These are phyloP conservation scores for Adansonia madagascariensis DNA, from an alignment of 441 rosid genomes.

Conservation along the genomic window DNA sequence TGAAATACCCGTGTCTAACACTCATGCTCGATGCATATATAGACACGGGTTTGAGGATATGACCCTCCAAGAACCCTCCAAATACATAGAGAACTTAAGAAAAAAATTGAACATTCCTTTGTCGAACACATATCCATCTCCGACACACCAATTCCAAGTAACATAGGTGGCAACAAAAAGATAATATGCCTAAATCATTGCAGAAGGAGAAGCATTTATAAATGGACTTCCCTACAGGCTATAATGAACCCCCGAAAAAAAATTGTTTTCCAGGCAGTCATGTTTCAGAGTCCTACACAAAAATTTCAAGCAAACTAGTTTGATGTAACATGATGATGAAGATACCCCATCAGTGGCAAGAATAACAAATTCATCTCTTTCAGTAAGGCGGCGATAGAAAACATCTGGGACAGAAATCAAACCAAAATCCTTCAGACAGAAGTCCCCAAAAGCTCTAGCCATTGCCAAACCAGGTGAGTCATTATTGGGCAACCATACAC, in stretches of 20 bases:
- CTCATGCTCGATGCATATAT: no score
- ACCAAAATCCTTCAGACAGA: slow-evolving; percentile 83
- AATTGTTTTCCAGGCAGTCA: neutral
- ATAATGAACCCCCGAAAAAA: neutral
- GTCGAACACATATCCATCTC: no score
- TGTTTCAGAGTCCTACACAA: neutral
- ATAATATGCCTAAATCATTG: neutral
- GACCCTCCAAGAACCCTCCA: no score
- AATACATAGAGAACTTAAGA: no score
- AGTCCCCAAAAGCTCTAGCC: slow-evolving; percentile 83
- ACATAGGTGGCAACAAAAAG: neutral
- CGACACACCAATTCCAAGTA: no score
- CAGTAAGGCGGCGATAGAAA: slow-evolving; percentile 50
- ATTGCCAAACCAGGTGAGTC: slow-evolving; percentile 82
- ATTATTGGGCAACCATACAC: slow-evolving; percentile 78
- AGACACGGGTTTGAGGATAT: no score
- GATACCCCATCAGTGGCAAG: slow-evolving; percentile 78
- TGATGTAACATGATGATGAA: slow-evolving; percentile 23
- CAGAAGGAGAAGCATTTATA: slow-evolving; percentile 8
- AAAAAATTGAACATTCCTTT: no score
- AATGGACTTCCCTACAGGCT: neutral
- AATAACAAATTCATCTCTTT: slow-evolving; percentile 65
- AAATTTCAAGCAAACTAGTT: slow-evolving; percentile 7
- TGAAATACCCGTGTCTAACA: no score
- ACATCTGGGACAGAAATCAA: slow-evolving; percentile 70